Conservation (phyloP, 768 basidiomycete species). For the Mycena galericulata region DNA sequence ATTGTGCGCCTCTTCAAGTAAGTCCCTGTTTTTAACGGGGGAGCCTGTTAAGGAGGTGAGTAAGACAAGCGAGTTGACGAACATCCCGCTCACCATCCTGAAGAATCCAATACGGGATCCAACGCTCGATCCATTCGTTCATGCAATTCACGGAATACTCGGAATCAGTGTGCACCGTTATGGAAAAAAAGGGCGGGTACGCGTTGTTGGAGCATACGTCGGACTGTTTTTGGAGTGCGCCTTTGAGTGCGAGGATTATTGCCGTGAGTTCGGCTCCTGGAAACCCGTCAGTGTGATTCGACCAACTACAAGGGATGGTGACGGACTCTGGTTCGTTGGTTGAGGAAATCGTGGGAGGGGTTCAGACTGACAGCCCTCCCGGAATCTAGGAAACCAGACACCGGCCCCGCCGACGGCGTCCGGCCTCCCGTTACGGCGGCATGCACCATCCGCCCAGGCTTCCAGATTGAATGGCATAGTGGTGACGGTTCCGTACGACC, state of each 20-base stretch:
- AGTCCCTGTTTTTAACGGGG: slow-evolving; percentile 1
- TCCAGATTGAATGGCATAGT: slow-evolving; percentile 1
- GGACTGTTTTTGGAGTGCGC: neutral
- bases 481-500: too few species aligned
- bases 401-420: slow-evolving; percentile 15
- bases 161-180: slow-evolving; percentile 6
- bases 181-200: neutral
- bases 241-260: slow-evolving; percentile 1
- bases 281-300: neutral
- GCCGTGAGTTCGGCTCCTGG: slow-evolving; percentile 16
- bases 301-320: neutral
- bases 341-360: neutral
- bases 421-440: slow-evolving; percentile 1
- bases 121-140: neutral
- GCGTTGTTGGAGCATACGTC: neutral
- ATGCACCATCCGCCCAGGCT: slow-evolving; percentile 17
- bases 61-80: neutral
- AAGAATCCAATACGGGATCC: neutral
- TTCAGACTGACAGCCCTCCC: neutral
- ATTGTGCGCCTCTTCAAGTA: slow-evolving; percentile 18
- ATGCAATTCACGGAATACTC: neutral
- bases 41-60: neutral
- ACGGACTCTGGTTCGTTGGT: slow-evolving; percentile 8
- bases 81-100: neutral
- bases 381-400: slow-evolving; percentile 2